phyloP scores from a whole-genome alignment of 2,329 filamentous ascomycete species.

The Diplodia sapinea region DNA sequence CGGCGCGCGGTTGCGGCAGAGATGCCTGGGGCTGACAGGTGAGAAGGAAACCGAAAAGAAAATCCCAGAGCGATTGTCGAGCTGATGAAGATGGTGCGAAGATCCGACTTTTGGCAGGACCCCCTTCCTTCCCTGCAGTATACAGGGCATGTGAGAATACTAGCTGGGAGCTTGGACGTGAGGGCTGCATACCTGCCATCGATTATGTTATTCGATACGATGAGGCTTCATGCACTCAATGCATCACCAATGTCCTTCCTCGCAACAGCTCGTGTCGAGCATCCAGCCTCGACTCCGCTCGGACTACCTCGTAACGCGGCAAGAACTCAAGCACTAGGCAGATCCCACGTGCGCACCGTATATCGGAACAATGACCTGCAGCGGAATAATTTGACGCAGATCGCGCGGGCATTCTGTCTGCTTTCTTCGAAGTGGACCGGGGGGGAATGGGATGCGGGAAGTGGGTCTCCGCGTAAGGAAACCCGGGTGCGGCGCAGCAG shows the following conservation, averaged over 20 bases:
- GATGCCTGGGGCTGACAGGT: not conserved
- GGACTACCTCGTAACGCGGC: too few relatives aligned
- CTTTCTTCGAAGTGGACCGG: not conserved
- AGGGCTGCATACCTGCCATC: too few relatives aligned
- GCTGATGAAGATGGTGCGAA: not conserved
- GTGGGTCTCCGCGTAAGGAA: not conserved
- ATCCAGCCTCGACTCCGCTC: not conserved
- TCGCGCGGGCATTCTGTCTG: constrained; percentile 1
- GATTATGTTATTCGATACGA: too few relatives aligned
- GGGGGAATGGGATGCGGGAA: not conserved
- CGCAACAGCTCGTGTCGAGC: not conserved
- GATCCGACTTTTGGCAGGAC: not conserved
- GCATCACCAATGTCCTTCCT: not conserved
- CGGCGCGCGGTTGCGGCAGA: not conserved
- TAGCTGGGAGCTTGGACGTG: too few relatives aligned
- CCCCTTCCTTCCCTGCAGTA: not conserved
- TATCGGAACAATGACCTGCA: constrained; percentile 16
- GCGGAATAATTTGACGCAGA: constrained; percentile 11
- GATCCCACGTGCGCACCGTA: constrained; percentile 18
- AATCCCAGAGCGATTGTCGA: not conserved
- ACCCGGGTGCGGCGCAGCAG: not conserved
- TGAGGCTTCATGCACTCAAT: not conserved
- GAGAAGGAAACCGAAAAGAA: not conserved
- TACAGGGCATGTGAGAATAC: not conserved
- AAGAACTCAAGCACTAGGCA: not conserved